A percentile compares a stretch with the other conserved stretches of the same genome.
These are phyloP conservation scores for Odonthalia washingtoniensis DNA, from an alignment of 31 red algal genomes.

Conservation along the genomic window DNA sequence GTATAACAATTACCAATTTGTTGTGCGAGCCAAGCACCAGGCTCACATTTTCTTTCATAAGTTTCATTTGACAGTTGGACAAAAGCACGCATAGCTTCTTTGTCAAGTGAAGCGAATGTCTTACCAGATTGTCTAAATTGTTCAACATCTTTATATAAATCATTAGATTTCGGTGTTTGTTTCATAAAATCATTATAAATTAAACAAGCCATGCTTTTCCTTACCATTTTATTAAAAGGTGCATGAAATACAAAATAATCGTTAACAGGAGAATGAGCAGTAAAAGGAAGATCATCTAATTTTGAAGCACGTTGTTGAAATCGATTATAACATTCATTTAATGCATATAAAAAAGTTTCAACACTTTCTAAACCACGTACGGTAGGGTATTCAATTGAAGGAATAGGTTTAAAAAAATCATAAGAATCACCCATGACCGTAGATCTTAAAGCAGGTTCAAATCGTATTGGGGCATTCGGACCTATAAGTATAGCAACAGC, in stretches of 20 bases:
- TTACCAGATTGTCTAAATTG: slow-evolving; percentile 32
- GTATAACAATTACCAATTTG: slow-evolving; percentile 94
- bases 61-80: slow-evolving; percentile 63
- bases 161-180: slow-evolving; percentile 15
- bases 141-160: slow-evolving; percentile 54
- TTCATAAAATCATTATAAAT: slow-evolving; percentile 76
- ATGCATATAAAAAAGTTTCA: slow-evolving; percentile 77
- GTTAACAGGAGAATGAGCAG: slow-evolving; percentile 9
- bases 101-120: slow-evolving; percentile 22
- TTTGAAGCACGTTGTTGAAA: slow-evolving; percentile 50
- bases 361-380: slow-evolving; percentile 90
- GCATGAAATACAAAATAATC: slow-evolving; percentile 93
- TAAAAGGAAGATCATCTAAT: slow-evolving; percentile 42
- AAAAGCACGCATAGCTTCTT: slow-evolving; percentile 76
- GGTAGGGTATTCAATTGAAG: slow-evolving; percentile 85
- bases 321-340: slow-evolving; percentile 84
- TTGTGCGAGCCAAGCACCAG: slow-evolving; percentile 69
- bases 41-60: slow-evolving; percentile 66
- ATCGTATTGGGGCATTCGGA: slow-evolving; percentile 47
- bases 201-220: slow-evolving; percentile 85
- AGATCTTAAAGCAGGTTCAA: slow-evolving; percentile 74
- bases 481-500: slow-evolving; percentile 93
- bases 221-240: slow-evolving; percentile 98
- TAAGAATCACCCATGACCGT: slow-evolving; percentile 88
- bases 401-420: slow-evolving; percentile 92